Conservation (phyloP, 2,329 filamentous ascomycete genomes). For the Fusarium xyrophilum region DNA sequence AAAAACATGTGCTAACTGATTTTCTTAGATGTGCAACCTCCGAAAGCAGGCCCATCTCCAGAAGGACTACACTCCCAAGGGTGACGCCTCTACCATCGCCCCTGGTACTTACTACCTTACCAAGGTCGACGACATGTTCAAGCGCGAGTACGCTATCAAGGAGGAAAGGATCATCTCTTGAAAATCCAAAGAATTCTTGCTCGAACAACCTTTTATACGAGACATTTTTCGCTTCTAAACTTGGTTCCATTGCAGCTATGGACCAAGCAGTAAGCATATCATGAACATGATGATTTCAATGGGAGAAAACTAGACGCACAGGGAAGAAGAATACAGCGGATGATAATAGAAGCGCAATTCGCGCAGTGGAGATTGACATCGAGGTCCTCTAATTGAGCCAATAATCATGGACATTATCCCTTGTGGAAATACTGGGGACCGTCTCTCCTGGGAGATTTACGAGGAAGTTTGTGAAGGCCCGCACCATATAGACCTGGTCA, state of each 20-base stretch:
- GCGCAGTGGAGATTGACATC: constrained; percentile 26
- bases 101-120: constrained; percentile 79
- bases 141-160: constrained; percentile 78
- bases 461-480: constrained; percentile 30
- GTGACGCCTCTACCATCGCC: constrained; percentile 69
- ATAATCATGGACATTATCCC: constrained; percentile 22
- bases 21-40: constrained; percentile 74
- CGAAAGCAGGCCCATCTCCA: constrained; percentile 84
- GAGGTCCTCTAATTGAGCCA: constrained; percentile 40
- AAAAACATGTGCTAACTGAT: constrained; percentile 30
- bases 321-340: constrained; percentile 35
- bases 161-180: constrained; percentile 55
- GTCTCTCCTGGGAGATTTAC: constrained; percentile 29
- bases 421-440: constrained; percentile 38
- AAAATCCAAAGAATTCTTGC: constrained; percentile 22
- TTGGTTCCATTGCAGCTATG: constrained; percentile 13
- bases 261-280: constrained; percentile 26
- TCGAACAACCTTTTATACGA: constrained; percentile 18
- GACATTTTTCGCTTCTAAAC: constrained; percentile 25
- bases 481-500: constrained; percentile 35
- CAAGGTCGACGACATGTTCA: constrained; percentile 86
- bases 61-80: constrained; percentile 77
- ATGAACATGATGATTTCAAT: constrained; percentile 34
- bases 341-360: constrained; percentile 38
- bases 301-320: constrained; percentile 40